A percentile compares a stretch with the other conserved stretches of the same genome.
These are phyloP conservation scores for Aschersonia sp. DNA, from an alignment of 2,329 filamentous ascomycete genomes.

Conservation along the genomic window DNA sequence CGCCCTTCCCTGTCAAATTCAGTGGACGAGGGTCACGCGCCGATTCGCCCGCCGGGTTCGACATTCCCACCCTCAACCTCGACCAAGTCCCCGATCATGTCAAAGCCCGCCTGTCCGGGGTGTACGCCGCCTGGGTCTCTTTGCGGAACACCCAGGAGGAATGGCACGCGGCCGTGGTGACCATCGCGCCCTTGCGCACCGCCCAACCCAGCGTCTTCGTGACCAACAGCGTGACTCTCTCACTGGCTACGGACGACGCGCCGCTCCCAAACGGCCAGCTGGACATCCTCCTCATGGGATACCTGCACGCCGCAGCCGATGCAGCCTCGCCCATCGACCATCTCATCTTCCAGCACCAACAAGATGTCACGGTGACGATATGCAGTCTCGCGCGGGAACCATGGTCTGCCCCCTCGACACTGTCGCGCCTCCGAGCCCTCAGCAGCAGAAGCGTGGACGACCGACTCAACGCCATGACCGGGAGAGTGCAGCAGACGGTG, in stretches of 20 bases:
- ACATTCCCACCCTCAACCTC: conserved; percentile 40
- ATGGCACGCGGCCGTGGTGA: conserved; percentile 48
- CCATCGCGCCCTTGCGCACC: conserved; percentile 35
- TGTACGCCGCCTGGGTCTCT: conserved; percentile 52
- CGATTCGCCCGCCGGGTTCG: conserved; percentile 21
- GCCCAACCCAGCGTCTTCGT: conserved; percentile 29
- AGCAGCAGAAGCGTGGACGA: conserved; percentile 28
- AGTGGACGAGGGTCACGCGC: conserved; percentile 30
- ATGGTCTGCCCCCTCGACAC: conserved; percentile 28
- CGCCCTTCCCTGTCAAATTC: conserved; percentile 40
- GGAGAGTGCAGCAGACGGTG: conserved; percentile 36
- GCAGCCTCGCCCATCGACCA: conserved; percentile 7
- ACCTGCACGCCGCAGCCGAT: conserved; percentile 26
- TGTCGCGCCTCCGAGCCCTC: conserved; percentile 20
- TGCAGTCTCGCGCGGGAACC: conserved; percentile 29
- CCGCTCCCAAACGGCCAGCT: conserved; percentile 17
- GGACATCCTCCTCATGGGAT: conserved; percentile 45
- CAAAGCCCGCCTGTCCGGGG: conserved; percentile 38
- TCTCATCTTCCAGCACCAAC: conserved; percentile 15
- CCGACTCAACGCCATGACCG: conserved; percentile 31
- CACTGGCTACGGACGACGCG: conserved; percentile 32
- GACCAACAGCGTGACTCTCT: conserved; percentile 34
- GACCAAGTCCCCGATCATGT: conserved; percentile 35
- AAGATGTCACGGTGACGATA: conserved; percentile 27
- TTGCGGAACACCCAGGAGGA: conserved; percentile 14